Percentiles rank a stretch among this genome's conserved stretches.
Evolutionary conservation across 148 eudicot genomes (phyloP).

Genomic region (Vaccinium corymbosum): DNA sequence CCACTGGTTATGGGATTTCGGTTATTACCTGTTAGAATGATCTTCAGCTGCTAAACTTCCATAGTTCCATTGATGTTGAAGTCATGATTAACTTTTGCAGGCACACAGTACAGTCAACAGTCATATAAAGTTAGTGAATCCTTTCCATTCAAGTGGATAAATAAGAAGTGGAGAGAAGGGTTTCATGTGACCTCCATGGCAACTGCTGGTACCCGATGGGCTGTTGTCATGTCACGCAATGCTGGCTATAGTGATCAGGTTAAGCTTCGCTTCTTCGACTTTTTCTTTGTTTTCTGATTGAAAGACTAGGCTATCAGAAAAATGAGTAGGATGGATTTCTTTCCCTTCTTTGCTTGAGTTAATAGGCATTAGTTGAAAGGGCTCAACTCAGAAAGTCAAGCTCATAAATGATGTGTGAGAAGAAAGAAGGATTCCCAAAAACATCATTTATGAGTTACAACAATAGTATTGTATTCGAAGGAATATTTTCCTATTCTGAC

Average conservation of each 20-base stretch:
- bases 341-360: neutral
- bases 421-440: neutral
- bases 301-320: neutral
- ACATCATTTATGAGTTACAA: neutral
- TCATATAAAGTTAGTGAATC: slow-evolving; percentile 93
- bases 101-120: slow-evolving; percentile 76
- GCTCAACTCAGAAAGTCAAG: neutral
- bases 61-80: neutral
- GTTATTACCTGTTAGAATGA: neutral
- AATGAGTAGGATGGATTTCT: neutral
- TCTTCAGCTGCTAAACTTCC: neutral
- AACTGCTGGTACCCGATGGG: slow-evolving; percentile 91
- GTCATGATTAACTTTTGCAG: slow-evolving; percentile 29
- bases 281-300: neutral
- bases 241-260: slow-evolving; percentile 90
- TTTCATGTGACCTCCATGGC: slow-evolving; percentile 95
- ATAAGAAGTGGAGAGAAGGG: slow-evolving; percentile 95
- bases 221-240: slow-evolving; percentile 91
- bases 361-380: neutral
- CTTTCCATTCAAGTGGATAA: slow-evolving; percentile 93
- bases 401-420: neutral
- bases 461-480: neutral
- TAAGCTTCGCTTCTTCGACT: neutral
- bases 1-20: neutral
- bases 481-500: neutral